A percentile compares a stretch with the other conserved stretches of the same genome.
These are phyloP conservation scores for Phylloporus sp. DNA, from an alignment of 768 basidiomycete species.

Conservation along the genomic window DNA sequence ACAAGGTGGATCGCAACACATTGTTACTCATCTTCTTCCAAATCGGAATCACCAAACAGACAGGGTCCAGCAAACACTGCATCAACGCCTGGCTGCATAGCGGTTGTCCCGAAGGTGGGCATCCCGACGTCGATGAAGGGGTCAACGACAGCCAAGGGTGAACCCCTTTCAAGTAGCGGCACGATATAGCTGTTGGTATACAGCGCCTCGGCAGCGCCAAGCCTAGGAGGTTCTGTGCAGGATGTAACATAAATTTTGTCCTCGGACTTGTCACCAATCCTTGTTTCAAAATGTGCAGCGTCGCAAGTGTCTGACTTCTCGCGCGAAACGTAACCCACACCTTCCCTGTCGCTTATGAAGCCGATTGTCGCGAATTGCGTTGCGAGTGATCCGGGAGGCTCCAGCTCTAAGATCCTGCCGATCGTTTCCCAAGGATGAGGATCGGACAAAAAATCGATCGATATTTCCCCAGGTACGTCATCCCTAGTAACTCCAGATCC, in stretches of 20 bases:
- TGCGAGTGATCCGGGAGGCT: not conserved
- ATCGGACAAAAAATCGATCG: constrained; percentile 28
- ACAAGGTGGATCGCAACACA: not conserved
- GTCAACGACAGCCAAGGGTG: not conserved
- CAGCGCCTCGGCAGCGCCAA: not conserved
- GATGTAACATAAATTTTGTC: not conserved
- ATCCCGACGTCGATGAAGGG: not conserved
- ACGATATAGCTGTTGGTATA: not conserved
- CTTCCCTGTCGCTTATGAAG: constrained; percentile 25
- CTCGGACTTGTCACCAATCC: not conserved
- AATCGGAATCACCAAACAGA: constrained; percentile 29
- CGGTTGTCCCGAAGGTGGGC: not conserved
- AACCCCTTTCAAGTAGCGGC: not conserved
- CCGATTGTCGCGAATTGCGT: constrained; percentile 1
- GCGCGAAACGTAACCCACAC: constrained; percentile 21
- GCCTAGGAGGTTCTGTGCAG: not conserved
- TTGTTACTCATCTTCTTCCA: constrained; percentile 25
- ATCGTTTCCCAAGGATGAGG: constrained; percentile 32
- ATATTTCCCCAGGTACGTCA: not conserved
- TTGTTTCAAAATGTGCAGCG: not conserved
- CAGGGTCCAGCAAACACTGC: constrained; percentile 23
- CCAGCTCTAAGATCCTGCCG: constrained; percentile 23
- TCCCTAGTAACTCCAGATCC: not conserved
- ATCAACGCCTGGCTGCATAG: constrained; percentile 1
- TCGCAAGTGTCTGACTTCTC: not conserved